These are phyloP conservation scores for Sequoia sempervirens DNA, from an alignment of 75 land plant genomes.

Conservation along the genomic window DNA sequence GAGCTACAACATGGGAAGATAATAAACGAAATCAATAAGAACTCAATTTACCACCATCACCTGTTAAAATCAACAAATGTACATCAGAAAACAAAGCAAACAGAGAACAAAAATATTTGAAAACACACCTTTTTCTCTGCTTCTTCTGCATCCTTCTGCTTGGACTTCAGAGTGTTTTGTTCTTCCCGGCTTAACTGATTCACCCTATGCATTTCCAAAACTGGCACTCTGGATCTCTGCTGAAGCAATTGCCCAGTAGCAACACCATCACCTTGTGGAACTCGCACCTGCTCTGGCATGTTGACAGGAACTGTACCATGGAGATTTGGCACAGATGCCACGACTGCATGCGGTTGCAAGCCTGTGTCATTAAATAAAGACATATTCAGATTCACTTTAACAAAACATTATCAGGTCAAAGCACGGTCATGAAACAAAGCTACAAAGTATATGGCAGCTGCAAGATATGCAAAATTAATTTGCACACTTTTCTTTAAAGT, in stretches of 20 bases:
- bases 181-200: conserved; percentile 74
- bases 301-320: conserved; percentile 13
- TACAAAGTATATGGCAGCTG: neutral
- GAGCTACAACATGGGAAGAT: neutral
- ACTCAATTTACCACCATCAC: neutral
- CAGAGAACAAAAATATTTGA: neutral
- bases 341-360: conserved; percentile 31
- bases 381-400: neutral
- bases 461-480: neutral
- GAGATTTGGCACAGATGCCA: conserved; percentile 16
- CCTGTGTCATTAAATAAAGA: conserved; percentile 15
- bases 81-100: neutral
- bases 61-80: neutral
- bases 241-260: conserved; percentile 21
- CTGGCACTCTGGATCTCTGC: conserved; percentile 50
- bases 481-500: neutral
- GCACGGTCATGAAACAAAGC: neutral
- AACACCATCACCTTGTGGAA: conserved; percentile 17
- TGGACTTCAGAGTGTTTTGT: conserved; percentile 54
- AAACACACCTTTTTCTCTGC: conserved; percentile 66
- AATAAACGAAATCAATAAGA: neutral
- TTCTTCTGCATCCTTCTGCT: conserved; percentile 50
- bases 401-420: neutral
- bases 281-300: conserved; percentile 17
- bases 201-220: conserved; percentile 39